Percentiles rank a stretch among this genome's conserved stretches.
Conservation (phyloP, 2,329 filamentous ascomycete genomes). For the Myriosclerotinia scirpicola region DNA sequence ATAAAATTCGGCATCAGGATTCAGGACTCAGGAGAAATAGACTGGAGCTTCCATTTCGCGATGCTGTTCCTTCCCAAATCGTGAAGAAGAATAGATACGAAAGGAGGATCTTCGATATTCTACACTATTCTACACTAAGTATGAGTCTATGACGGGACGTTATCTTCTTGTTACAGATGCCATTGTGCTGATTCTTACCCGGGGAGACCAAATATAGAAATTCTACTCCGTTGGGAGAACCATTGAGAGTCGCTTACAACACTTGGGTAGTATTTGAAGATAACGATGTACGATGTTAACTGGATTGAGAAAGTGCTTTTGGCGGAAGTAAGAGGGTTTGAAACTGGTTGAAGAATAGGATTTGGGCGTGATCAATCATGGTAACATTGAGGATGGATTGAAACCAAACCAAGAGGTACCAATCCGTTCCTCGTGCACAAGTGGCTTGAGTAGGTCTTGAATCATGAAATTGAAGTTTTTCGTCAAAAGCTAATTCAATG, state of each 20-base stretch:
- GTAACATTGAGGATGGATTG: background rate
- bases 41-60: background rate
- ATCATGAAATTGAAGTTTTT: constrained; percentile 1
- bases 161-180: background rate
- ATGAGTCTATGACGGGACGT: background rate
- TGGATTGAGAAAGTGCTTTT: background rate
- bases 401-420: background rate
- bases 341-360: background rate
- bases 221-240: constrained; percentile 1
- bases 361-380: background rate
- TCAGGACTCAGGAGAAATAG: background rate
- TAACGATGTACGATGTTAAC: background rate
- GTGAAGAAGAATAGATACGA: background rate
- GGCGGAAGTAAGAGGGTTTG: background rate
- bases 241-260: background rate
- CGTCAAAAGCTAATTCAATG: background rate
- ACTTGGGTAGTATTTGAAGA: background rate
- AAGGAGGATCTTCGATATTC: constrained; percentile 11
- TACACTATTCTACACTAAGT: too few relatives aligned
- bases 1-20: background rate
- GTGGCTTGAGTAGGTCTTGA: background rate
- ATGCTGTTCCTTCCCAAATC: background rate
- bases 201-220: constrained; percentile 7
- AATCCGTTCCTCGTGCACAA: background rate
- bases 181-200: background rate